Conservation (phyloP, 1,284 basidiomycete species). For the Trichosporon sp. region DNA sequence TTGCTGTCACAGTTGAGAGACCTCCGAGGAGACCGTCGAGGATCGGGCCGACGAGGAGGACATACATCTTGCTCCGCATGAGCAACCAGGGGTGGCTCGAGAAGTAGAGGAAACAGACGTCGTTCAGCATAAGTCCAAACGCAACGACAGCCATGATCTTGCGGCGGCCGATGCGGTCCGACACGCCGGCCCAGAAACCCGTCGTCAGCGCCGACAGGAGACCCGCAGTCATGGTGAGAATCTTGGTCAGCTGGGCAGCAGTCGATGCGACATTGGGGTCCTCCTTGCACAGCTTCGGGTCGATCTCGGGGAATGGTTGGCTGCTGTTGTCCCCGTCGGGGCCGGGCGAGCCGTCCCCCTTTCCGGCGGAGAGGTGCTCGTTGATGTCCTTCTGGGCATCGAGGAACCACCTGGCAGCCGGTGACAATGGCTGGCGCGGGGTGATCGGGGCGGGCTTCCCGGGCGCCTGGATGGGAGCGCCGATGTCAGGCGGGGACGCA, state of each 20-base stretch:
- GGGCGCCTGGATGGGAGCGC: background rate
- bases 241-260: slow-evolving; percentile 69
- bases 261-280: slow-evolving; percentile 73
- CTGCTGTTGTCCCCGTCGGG: slow-evolving; percentile 13
- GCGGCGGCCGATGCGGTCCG: slow-evolving; percentile 75
- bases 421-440: slow-evolving; percentile 32
- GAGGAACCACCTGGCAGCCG: slow-evolving; percentile 53
- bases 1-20: slow-evolving; percentile 76
- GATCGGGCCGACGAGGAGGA: slow-evolving; percentile 77
- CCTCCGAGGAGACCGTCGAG: slow-evolving; percentile 84
- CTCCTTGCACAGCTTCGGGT: slow-evolving; percentile 62
- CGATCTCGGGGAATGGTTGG: slow-evolving; percentile 48
- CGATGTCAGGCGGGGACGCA: background rate
- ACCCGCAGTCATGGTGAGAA: slow-evolving; percentile 76
- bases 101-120: slow-evolving; percentile 71
- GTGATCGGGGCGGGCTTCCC: background rate
- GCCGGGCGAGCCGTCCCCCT: background rate
- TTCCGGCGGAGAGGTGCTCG: slow-evolving; percentile 22
- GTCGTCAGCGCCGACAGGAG: slow-evolving; percentile 78
- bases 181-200: slow-evolving; percentile 82
- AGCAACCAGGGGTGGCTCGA: slow-evolving; percentile 69
- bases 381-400: slow-evolving; percentile 47
- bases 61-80: slow-evolving; percentile 63
- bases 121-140: slow-evolving; percentile 70
- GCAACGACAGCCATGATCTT: slow-evolving; percentile 71